A percentile compares a stretch with the other conserved stretches of the same genome.
These are phyloP conservation scores for Metarhizium anisopliae DNA, from an alignment of 2,329 filamentous ascomycete genomes.

Conservation along the genomic window DNA sequence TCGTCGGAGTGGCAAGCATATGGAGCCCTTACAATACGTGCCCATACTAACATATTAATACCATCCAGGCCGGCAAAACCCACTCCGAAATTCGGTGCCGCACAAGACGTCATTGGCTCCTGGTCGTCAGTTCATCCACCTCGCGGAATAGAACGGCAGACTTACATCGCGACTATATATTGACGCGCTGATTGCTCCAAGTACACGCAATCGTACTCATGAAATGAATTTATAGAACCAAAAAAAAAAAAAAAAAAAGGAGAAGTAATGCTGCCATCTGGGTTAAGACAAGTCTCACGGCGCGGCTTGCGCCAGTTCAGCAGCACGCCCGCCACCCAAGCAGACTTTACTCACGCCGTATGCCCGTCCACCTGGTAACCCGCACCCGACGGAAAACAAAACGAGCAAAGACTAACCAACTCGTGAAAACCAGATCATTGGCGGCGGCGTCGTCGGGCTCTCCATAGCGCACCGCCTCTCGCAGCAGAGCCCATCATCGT, in stretches of 20 bases:
- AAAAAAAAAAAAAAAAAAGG: too few relatives aligned
- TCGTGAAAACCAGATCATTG: constrained; percentile 35
- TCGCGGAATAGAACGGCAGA: neutral
- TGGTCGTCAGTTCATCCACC: neutral
- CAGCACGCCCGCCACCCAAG: constrained; percentile 19
- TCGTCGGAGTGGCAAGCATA: too few relatives aligned
- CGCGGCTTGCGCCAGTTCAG: constrained; percentile 22
- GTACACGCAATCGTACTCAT: too few relatives aligned
- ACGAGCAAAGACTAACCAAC: neutral
- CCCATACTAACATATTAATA: neutral
- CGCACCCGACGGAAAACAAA: neutral
- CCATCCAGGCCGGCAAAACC: neutral
- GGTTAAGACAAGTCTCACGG: neutral
- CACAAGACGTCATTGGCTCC: neutral
- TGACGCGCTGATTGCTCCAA: too few relatives aligned
- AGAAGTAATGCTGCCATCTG: neutral
- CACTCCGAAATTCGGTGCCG: neutral
- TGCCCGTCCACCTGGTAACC: constrained; percentile 10
- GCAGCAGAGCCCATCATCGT: constrained; percentile 46
- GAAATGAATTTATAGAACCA: too few relatives aligned
- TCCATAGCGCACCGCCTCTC: constrained; percentile 69
- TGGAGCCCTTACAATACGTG: too few relatives aligned
- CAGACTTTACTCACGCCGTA: constrained; percentile 39
- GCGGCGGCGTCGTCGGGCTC: constrained; percentile 64
- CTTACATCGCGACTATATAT: too few relatives aligned